phyloP scores from a whole-genome alignment of 2,329 filamentous ascomycete genomes.

The Coleophoma cylindrospora region DNA sequence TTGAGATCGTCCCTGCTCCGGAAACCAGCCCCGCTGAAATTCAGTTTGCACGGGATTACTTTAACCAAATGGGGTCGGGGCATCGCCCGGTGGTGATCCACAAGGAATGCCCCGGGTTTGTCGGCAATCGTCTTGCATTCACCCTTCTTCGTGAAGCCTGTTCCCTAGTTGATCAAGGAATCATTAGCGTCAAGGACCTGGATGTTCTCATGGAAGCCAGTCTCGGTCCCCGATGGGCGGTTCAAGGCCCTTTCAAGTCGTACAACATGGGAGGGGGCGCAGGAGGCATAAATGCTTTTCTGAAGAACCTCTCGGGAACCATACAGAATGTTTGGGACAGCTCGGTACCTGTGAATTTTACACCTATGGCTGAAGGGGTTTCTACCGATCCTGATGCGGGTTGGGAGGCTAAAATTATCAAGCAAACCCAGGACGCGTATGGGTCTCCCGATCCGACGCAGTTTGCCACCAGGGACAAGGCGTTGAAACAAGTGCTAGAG shows the following conservation, averaged over 20 bases:
- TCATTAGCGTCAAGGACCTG: slow-evolving; percentile 25
- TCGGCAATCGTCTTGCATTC: slow-evolving; percentile 40
- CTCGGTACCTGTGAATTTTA: too few relatives aligned
- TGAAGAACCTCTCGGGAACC: too few relatives aligned
- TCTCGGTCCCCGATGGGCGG: slow-evolving; percentile 3
- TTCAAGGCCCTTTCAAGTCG: slow-evolving; percentile 2
- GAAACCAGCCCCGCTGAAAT: slow-evolving; percentile 27
- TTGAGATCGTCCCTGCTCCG: slow-evolving; percentile 36
- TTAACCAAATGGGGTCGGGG: slow-evolving; percentile 20
- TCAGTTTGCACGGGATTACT: slow-evolving; percentile 19
- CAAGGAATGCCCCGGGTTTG: slow-evolving; percentile 35
- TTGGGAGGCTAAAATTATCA: too few relatives aligned
- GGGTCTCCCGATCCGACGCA: too few relatives aligned
- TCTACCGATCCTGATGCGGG: too few relatives aligned
- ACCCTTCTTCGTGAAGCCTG: slow-evolving; percentile 31
- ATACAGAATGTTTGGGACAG: too few relatives aligned
- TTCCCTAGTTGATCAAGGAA: slow-evolving; percentile 27
- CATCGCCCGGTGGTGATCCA: slow-evolving; percentile 35
- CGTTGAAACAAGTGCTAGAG: too few relatives aligned
- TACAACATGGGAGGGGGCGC: slow-evolving; percentile 1
- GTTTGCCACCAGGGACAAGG: too few relatives aligned
- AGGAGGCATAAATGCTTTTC: too few relatives aligned
- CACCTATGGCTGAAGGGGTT: too few relatives aligned
- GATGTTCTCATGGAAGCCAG: slow-evolving; percentile 8
- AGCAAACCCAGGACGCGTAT: too few relatives aligned